phyloP scores from a whole-genome alignment of 495 filamentous ascomycete genomes.

The Aspergillus affinis region DNA sequence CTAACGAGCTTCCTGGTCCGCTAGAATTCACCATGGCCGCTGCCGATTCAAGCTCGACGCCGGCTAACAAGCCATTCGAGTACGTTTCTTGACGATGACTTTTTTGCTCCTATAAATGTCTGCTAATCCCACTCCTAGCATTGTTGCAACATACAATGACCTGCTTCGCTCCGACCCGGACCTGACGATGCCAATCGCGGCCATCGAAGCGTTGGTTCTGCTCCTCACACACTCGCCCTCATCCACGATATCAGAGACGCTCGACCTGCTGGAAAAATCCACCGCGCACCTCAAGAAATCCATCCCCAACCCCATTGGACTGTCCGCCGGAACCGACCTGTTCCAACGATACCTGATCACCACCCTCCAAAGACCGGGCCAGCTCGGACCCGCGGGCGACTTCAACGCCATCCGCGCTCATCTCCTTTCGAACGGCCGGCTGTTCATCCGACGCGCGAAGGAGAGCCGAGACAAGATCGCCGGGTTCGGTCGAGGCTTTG shows the following conservation, averaged over 20 bases:
- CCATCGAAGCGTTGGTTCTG: conserved; percentile 88
- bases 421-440: conserved; percentile 74
- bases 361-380: conserved; percentile 57
- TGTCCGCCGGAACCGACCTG: conserved; percentile 91
- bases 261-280: conserved; percentile 75
- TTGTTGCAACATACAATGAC: conserved; percentile 59
- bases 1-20: conserved; percentile 5
- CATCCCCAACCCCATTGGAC: conserved; percentile 80
- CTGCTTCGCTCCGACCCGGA: conserved; percentile 69
- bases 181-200: conserved; percentile 92
- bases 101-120: conserved; percentile 1
- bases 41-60: conserved; percentile 25
- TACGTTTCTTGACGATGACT: conserved; percentile 21
- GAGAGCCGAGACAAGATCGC: conserved; percentile 81
- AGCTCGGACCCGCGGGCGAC: conserved; percentile 56
- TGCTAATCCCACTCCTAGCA: conserved; percentile 37
- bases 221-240: conserved; percentile 73
- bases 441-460: conserved; percentile 88
- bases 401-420: conserved; percentile 83
- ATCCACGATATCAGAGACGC: conserved; percentile 88
- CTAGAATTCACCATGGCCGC: conserved; percentile 34
- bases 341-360: conserved; percentile 91
- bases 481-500: conserved; percentile 68
- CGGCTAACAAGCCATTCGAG: conserved; percentile 43
- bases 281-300: conserved; percentile 70